A percentile compares a stretch with the other conserved stretches of the same genome.
Evolutionary conservation across 2,329 filamentous ascomycete genomes (phyloP).

Genomic region (Neonectria sp.): DNA sequence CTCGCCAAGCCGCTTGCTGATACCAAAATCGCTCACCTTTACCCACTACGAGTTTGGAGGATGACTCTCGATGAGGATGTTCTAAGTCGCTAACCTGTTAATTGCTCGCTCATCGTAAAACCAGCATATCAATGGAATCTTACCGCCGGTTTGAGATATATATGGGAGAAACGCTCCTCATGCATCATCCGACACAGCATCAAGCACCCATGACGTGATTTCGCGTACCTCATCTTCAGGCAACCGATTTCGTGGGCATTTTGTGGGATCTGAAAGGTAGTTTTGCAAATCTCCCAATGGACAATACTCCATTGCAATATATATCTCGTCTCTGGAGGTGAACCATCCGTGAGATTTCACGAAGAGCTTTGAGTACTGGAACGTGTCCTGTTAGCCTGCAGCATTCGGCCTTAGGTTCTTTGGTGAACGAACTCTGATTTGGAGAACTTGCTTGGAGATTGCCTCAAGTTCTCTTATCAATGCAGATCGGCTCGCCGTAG

Average conservation of each 20-base stretch:
- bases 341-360: constrained; percentile 6
- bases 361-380: background rate
- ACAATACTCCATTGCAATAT: constrained; percentile 9
- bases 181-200: constrained; percentile 2
- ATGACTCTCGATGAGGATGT: constrained; percentile 1
- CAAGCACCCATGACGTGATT: background rate
- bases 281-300: background rate
- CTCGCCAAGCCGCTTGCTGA: background rate
- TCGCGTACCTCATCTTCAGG: background rate
- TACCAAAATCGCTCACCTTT: background rate
- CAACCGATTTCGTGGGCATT: background rate
- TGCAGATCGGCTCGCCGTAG: background rate
- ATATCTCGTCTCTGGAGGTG: background rate
- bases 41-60: background rate
- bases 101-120: background rate
- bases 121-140: background rate
- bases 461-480: background rate
- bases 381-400: background rate
- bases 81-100: background rate
- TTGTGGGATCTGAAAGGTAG: background rate
- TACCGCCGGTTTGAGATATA: constrained; percentile 7
- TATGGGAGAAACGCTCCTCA: background rate
- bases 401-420: too few species aligned
- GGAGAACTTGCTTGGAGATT: constrained; percentile 1
- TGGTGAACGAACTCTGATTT: background rate